Evolutionary conservation across 2,329 filamentous ascomycete genomes (phyloP), one percentile per base, ranked within the genome.

Genomic region (Malbranchea zuffiana): DNA sequence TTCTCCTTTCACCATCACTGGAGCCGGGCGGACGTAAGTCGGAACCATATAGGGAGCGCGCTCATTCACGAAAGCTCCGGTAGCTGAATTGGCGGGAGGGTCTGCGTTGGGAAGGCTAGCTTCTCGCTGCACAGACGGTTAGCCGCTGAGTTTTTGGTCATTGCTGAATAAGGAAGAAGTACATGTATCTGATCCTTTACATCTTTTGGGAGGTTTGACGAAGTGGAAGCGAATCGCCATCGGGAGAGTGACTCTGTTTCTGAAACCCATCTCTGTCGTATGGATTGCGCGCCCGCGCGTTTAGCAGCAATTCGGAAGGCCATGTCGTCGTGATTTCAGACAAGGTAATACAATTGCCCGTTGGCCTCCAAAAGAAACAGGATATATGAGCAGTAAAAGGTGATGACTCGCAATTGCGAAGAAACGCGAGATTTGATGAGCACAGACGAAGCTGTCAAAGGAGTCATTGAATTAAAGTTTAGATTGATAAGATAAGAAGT

Each of bases 31-130:
- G 35, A 85, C 78, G 62, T 98, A 98, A 36, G 90, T 98, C 2
- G 86, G 80, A 18, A 98, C 82, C 88, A 98, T 96, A 63, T 78
- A 96, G 3, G 82, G 81, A 20, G 78, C 72, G 51, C 86, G 78
- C 43, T 83, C 75, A 47, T 75, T 71, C 46, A 94, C 75, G 42
- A 94, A 72, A 19, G 77, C 71, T 21, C 77, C 74, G 46, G 83
- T 92, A 50, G 75, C 66, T 1, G 85, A 90, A 59, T 85, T 80
- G 32, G 73, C 51, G 10, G 76, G 54, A 23, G 85, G 84, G 53
- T 92, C 85, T 32, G 81, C 72, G 47, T 80, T 84, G 6, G 80
- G 69, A 8, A 80, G 55, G 2, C 57, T 50, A 15, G 62, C 54
- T 51, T 72, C 64, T 49, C 62, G 63, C 64, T 72, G 44, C 13